A percentile compares a stretch with the other conserved stretches of the same genome.
Evolutionary conservation across 106 monocot species (phyloP).

Genomic region (Vanilla planifolia): DNA sequence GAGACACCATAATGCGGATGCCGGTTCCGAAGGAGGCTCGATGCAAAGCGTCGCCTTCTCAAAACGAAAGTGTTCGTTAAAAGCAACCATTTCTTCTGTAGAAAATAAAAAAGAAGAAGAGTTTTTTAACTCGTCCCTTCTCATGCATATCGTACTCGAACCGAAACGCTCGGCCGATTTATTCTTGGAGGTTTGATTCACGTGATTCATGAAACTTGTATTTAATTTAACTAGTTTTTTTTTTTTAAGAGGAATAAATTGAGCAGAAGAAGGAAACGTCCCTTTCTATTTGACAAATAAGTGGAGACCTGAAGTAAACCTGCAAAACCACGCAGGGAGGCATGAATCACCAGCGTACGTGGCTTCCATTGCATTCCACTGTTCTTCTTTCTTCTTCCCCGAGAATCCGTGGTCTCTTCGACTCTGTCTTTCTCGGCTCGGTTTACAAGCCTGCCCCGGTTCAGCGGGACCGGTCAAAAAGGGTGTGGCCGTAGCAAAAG

Average conservation of each 20-base stretch:
- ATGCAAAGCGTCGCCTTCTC: not conserved
- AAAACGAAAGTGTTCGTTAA: constrained; percentile 2
- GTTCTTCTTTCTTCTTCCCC: not conserved
- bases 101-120: no score
- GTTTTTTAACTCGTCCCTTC: constrained; percentile 1
- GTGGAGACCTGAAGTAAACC: constrained; percentile 2
- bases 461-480: constrained; percentile 11
- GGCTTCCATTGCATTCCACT: not conserved
- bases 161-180: not conserved
- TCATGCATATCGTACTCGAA: not conserved
- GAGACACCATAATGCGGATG: constrained; percentile 2
- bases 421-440: not conserved
- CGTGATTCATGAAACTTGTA: no score
- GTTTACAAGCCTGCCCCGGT: constrained; percentile 7
- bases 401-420: not conserved
- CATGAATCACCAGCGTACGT: not conserved
- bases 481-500: not conserved
- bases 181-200: not conserved
- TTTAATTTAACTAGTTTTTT: not conserved
- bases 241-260: not conserved
- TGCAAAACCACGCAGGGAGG: not conserved
- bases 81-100: not conserved
- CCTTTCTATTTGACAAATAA: not conserved
- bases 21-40: not conserved
- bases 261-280: not conserved